Evolutionary conservation across 352 stramenopile genomes (phyloP).

Genomic region (Halophytophthora polymorphica): DNA sequence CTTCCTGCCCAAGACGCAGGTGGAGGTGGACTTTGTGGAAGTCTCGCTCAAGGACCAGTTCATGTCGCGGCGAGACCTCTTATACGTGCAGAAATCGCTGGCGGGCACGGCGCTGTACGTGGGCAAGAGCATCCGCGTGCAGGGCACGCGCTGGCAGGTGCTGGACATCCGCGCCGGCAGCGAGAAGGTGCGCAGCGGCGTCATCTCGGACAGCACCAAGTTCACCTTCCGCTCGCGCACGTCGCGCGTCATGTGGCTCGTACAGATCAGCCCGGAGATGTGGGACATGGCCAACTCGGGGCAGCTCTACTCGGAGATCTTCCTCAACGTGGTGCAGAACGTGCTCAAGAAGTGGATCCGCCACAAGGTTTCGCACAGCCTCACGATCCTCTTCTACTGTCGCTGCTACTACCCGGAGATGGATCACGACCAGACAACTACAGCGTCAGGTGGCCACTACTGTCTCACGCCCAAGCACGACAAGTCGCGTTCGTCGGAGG

Average conservation of each 20-base stretch:
- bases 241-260: conserved; percentile 96
- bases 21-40: conserved; percentile 88
- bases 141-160: conserved; percentile 76
- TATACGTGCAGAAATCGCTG: conserved; percentile 76
- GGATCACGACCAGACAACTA: conserved; percentile 37
- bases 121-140: conserved; percentile 72
- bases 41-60: conserved; percentile 91
- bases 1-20: conserved; percentile 72
- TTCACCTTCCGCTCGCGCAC: conserved; percentile 95
- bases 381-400: conserved; percentile 92
- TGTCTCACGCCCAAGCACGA: conserved; percentile 21
- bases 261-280: conserved; percentile 95
- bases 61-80: conserved; percentile 90
- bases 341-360: conserved; percentile 90
- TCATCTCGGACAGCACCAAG: conserved; percentile 95
- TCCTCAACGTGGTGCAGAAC: conserved; percentile 77
- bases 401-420: conserved; percentile 86
- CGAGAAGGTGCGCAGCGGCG: conserved; percentile 87
- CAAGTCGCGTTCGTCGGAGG: conserved; percentile 12
- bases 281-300: conserved; percentile 91
- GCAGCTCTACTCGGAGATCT: conserved; percentile 89
- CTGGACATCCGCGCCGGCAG: conserved; percentile 89
- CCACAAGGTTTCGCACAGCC: conserved; percentile 87
- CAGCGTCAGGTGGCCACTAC: conserved; percentile 11
- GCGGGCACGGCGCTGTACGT: conserved; percentile 71